phyloP scores from a whole-genome alignment of 352 stramenopile genomes.

The Pythium chondricola region DNA sequence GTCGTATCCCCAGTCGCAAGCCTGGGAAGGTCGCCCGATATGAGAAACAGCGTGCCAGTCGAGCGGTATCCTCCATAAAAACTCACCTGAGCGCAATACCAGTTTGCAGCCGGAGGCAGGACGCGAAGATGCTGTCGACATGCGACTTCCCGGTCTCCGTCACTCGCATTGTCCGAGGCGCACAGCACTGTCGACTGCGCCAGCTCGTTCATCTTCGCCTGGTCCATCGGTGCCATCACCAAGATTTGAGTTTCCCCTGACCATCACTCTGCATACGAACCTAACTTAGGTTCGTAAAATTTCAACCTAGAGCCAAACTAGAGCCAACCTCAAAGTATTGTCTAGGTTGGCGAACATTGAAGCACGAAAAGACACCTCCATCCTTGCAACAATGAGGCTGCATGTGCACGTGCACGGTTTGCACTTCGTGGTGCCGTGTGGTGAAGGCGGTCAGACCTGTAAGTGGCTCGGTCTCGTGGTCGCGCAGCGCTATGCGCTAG shows the following conservation, averaged over 20 bases:
- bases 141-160: background rate
- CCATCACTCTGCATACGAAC: no score
- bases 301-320: no score
- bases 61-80: background rate
- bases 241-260: no score
- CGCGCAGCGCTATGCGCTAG: slow-evolving; percentile 68
- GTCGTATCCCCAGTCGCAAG: slow-evolving; percentile 57
- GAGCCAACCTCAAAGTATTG: no score
- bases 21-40: slow-evolving; percentile 18
- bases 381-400: slow-evolving; percentile 67
- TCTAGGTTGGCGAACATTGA: no score
- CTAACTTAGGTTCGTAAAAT: no score
- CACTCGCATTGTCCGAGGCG: background rate
- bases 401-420: slow-evolving; percentile 63
- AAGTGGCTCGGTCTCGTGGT: slow-evolving; percentile 82
- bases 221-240: no score
- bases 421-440: slow-evolving; percentile 68
- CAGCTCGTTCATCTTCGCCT: no score
- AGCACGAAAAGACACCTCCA: no score
- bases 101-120: slow-evolving; percentile 63
- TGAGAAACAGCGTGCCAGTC: background rate
- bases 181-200: no score
- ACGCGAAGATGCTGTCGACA: slow-evolving; percentile 22
- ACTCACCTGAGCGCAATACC: slow-evolving; percentile 70
- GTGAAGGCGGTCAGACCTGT: slow-evolving; percentile 65